Percentiles rank a stretch among this genome's conserved stretches.
Conservation (phyloP, 257 asterid species). For the Leonotis leonurus region DNA sequence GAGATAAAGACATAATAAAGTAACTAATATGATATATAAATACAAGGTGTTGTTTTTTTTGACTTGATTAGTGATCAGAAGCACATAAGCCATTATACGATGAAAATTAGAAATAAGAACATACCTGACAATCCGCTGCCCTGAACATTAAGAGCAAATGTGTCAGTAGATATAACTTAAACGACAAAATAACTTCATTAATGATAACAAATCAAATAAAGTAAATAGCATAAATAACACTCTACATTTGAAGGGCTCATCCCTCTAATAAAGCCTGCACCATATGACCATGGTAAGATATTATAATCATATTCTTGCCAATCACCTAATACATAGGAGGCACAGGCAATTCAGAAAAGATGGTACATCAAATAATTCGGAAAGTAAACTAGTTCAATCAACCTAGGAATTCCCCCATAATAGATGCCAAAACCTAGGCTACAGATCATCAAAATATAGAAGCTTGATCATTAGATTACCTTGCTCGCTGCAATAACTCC, state of each 20-base stretch:
- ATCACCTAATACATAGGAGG: neutral
- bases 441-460: conserved; percentile 3
- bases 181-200: neutral
- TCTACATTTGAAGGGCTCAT: neutral
- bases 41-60: neutral
- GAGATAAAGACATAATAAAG: neutral
- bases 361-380: neutral
- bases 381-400: neutral
- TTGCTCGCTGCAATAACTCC: conserved; percentile 85
- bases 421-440: neutral
- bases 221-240: neutral
- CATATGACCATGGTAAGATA: neutral
- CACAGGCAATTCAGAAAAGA: conserved; percentile 1
- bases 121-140: conserved; percentile 90
- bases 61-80: conserved; percentile 2
- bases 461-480: conserved; percentile 34
- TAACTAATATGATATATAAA: neutral
- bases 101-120: neutral
- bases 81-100: neutral
- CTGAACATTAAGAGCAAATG: conserved; percentile 42
- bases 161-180: conserved; percentile 20
- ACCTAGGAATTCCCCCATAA: conserved; percentile 1
- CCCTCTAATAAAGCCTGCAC: neutral
- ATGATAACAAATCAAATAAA: neutral
- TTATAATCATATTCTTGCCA: neutral